These are phyloP conservation scores for Ichthyophthirius multifiliis DNA, from an alignment of 169 alveolate genomes.

Conservation along the genomic window DNA sequence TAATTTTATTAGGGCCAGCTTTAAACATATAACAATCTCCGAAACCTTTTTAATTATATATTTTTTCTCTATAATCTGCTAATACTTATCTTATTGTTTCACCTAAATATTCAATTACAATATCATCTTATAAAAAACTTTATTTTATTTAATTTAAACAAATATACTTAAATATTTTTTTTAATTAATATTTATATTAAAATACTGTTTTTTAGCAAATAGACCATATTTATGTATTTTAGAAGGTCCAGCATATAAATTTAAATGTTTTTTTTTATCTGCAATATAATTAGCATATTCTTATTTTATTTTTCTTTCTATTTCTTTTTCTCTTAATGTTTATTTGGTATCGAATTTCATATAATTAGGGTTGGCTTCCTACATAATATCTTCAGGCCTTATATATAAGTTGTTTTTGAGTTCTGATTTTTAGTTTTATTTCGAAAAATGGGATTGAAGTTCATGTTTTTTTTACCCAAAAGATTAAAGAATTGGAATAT, in stretches of 20 bases:
- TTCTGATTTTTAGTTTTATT: constrained; percentile 1
- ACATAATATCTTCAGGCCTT: constrained; percentile 23
- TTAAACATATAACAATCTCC: constrained; percentile 88
- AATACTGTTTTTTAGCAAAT: constrained; percentile 65
- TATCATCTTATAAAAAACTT: constrained; percentile 71
- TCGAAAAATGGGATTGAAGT: not conserved
- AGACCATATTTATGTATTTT: constrained; percentile 83
- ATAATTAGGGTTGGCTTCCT: constrained; percentile 8
- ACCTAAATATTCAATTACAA: constrained; percentile 86
- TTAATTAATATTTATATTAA: not conserved
- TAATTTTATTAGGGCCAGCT: constrained; percentile 68
- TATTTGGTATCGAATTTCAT: constrained; percentile 11
- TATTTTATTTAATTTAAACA: not conserved
- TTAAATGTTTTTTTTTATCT: constrained; percentile 6
- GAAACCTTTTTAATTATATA: constrained; percentile 75
- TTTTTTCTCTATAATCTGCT: constrained; percentile 81
- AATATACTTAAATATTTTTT: not conserved
- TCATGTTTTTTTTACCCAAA: not conserved
- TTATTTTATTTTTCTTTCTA: constrained; percentile 19
- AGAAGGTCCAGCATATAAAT: constrained; percentile 77
- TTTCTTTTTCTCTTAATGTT: constrained; percentile 18
- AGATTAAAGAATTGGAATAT: constrained; percentile 5
- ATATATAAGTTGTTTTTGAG: not conserved
- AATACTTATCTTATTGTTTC: constrained; percentile 75
- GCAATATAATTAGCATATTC: constrained; percentile 7